Percentiles rank a stretch among this genome's conserved stretches.
phyloP scores from a whole-genome alignment of 169 alveolate genomes.

The Sarcocystis neurona region DNA sequence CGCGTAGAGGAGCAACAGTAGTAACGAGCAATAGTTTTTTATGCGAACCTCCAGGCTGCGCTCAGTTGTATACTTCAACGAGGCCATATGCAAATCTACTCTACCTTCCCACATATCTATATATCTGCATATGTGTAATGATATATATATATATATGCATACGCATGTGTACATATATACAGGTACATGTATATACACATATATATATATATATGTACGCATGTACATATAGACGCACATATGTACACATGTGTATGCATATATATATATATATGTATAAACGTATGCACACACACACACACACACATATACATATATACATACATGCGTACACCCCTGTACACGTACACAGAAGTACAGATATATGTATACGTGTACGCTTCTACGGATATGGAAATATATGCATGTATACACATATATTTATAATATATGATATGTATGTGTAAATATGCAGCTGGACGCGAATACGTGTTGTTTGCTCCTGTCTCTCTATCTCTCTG shows the following conservation, averaged over 20 bases:
- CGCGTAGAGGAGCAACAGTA: too few species aligned
- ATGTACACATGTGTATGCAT: constrained; percentile 28
- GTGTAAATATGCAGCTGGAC: neutral
- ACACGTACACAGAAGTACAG: neutral
- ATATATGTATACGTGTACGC: constrained; percentile 64
- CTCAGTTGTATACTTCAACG: neutral
- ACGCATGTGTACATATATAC: too few species aligned
- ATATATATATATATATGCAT: too few species aligned
- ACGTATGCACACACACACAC: neutral
- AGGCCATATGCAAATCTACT: neutral
- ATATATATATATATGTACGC: constrained; percentile 2
- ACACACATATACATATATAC: neutral
- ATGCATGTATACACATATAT: neutral
- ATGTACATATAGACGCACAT: neutral
- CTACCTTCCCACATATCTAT: neutral
- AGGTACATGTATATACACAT: neutral
- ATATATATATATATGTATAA: constrained; percentile 53
- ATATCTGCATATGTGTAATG: neutral
- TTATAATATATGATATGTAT: neutral
- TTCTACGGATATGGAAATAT: neutral
- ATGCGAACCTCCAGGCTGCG: neutral
- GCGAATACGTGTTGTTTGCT: neutral
- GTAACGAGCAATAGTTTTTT: too few species aligned
- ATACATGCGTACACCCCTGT: neutral
- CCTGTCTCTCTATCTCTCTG: neutral